Percentiles rank a stretch among this genome's conserved stretches.
phyloP scores from a whole-genome alignment of 331 rosid species.

The Pyracantha coccinea region DNA sequence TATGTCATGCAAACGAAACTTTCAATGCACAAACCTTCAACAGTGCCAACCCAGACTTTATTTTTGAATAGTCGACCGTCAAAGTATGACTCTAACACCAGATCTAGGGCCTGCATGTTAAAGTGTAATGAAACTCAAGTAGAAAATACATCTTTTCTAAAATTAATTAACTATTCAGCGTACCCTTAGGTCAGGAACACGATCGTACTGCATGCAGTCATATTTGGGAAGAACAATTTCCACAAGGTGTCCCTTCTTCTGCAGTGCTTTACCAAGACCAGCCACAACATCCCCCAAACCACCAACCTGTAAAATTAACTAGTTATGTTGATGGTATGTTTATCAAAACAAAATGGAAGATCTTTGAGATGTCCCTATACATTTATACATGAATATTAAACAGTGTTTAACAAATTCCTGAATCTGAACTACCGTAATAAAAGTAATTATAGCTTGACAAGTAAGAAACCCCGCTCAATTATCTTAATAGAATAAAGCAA shows the following conservation, averaged over 20 bases:
- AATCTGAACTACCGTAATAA: not conserved
- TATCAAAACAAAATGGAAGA: not conserved
- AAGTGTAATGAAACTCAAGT: constrained; percentile 16
- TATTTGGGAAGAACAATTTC: constrained; percentile 95
- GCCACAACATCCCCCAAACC: constrained; percentile 92
- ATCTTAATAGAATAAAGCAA: not conserved
- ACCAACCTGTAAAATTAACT: constrained; percentile 63
- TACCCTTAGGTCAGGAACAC: constrained; percentile 63
- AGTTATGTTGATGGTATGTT: not conserved
- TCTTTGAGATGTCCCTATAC: not conserved
- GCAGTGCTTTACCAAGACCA: constrained; percentile 89
- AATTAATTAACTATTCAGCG: constrained; percentile 18
- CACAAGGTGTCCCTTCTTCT: constrained; percentile 88
- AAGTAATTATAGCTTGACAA: not conserved
- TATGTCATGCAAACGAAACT: constrained; percentile 6
- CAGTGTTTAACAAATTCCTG: not conserved
- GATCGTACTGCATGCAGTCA: constrained; percentile 77
- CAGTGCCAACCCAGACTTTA: constrained; percentile 91
- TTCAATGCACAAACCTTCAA: constrained; percentile 54
- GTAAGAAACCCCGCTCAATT: not conserved
- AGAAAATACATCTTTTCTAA: not conserved
- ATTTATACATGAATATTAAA: not conserved
- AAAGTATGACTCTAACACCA: constrained; percentile 69
- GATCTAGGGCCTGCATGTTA: constrained; percentile 58
- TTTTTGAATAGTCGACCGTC: constrained; percentile 73